A percentile compares a stretch with the other conserved stretches of the same genome.
Evolutionary conservation across 306 rosid genomes (phyloP).

Genomic region (Sicyos baderoa): DNA sequence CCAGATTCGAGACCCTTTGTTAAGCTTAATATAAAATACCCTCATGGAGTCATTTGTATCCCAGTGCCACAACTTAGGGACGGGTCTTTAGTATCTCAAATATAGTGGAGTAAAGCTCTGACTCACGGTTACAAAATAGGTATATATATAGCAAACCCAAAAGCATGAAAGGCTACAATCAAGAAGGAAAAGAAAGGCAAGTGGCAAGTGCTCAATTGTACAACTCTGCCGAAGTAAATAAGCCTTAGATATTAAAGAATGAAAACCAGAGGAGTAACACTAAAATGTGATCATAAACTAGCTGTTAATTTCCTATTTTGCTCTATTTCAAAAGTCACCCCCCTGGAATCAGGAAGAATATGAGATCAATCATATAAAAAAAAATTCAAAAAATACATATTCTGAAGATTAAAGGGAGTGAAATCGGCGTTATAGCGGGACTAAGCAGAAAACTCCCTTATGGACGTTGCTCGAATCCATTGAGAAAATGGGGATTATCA

Average conservation of each 20-base stretch:
- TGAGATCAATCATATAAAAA: background rate
- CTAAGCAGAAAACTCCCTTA: background rate
- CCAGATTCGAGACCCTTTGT: too few species aligned
- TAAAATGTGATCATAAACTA: background rate
- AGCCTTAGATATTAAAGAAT: conserved; percentile 10
- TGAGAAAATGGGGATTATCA: conserved; percentile 9
- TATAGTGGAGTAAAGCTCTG: too few species aligned
- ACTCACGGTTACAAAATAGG: too few species aligned
- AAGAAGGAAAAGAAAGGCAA: background rate
- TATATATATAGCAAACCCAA: background rate
- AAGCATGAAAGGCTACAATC: background rate
- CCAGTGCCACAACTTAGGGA: too few species aligned
- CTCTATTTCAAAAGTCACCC: conserved; percentile 2
- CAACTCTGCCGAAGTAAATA: conserved; percentile 13
- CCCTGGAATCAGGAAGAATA: conserved; percentile 1
- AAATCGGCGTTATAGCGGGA: background rate
- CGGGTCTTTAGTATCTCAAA: too few species aligned
- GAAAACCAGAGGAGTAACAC: background rate
- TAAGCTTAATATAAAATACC: too few species aligned
- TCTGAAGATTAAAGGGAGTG: conserved; percentile 16
- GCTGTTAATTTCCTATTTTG: conserved; percentile 4
- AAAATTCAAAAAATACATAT: background rate
- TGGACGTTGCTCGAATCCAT: background rate
- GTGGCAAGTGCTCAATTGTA: conserved; percentile 2
- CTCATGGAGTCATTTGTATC: too few species aligned